Conservation (phyloP, 208 protist species). For the Crithidia bombi region DNA sequence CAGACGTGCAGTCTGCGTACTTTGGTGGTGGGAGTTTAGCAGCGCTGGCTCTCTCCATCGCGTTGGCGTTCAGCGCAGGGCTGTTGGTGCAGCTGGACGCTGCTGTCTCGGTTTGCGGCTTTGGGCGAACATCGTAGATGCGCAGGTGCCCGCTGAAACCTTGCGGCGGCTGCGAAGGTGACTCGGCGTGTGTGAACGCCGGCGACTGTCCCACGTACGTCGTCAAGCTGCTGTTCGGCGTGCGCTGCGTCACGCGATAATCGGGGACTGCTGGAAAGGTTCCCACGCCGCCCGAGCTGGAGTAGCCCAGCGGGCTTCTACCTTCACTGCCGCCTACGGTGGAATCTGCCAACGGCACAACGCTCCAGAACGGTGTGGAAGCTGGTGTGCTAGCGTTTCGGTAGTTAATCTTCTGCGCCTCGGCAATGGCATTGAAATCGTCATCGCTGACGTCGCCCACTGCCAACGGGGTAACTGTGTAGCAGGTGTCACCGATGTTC, state of each 20-base stretch:
- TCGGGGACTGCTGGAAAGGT: conserved; percentile 41
- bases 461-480: conserved; percentile 67
- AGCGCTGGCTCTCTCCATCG: conserved; percentile 13
- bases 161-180: conserved; percentile 24
- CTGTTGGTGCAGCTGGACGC: conserved; percentile 30
- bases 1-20: conserved; percentile 20
- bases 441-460: conserved; percentile 76
- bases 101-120: conserved; percentile 27
- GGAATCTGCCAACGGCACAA: conserved; percentile 23
- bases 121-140: conserved; percentile 51
- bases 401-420: conserved; percentile 51
- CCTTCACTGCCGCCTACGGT: conserved; percentile 18
- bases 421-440: conserved; percentile 67
- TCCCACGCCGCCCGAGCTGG: conserved; percentile 14
- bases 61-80: conserved; percentile 17
- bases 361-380: conserved; percentile 15
- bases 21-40: conserved; percentile 19
- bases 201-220: conserved; percentile 20
- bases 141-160: conserved; percentile 39
- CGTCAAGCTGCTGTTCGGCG: conserved; percentile 22
- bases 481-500: conserved; percentile 75
- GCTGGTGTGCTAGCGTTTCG: conserved; percentile 27
- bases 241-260: conserved; percentile 27
- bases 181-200: conserved; percentile 24
- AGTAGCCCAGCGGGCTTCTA: conserved; percentile 32